A percentile compares a stretch with the other conserved stretches of the same genome.
These are phyloP conservation scores for Calamus simplicifolius DNA, from an alignment of 176 grass and related monocot species.

Conservation along the genomic window DNA sequence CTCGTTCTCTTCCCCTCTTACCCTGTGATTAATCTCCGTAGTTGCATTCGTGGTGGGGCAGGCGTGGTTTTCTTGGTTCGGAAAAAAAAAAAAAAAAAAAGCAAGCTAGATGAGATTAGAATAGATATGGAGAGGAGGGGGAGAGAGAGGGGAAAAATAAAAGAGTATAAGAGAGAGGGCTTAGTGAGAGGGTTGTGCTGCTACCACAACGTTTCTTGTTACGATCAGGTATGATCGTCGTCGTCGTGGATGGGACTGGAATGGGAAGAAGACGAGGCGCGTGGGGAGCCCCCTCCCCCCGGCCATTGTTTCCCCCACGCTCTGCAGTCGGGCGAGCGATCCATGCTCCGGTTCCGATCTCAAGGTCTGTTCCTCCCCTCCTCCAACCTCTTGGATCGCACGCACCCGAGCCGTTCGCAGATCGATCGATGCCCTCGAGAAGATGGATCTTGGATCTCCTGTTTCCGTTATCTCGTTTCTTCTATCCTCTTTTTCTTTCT, in stretches of 20 bases:
- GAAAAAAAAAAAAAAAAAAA: background rate
- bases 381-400: background rate
- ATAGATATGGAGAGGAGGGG: background rate
- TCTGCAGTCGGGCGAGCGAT: conserved; percentile 18
- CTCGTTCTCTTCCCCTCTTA: background rate
- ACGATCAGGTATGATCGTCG: conserved; percentile 38
- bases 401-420: background rate
- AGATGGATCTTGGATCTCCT: background rate
- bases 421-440: background rate
- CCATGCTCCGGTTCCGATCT: conserved; percentile 7
- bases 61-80: background rate
- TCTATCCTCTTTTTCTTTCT: conserved; percentile 1
- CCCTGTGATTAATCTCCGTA: background rate
- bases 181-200: conserved; percentile 12
- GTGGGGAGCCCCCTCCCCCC: conserved; percentile 29
- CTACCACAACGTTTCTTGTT: conserved; percentile 33
- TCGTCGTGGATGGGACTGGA: conserved; percentile 6
- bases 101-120: background rate
- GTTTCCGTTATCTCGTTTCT: conserved; percentile 9
- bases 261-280: conserved; percentile 33
- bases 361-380: conserved; percentile 13
- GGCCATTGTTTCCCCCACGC: conserved; percentile 31
- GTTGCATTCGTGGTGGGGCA: background rate
- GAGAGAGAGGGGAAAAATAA: background rate
- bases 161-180: background rate